Percentiles rank a stretch among this genome's conserved stretches.
These are phyloP conservation scores for Apophysomyces elegans DNA, from an alignment of 371 early-diverging fungal genomes.

Conservation along the genomic window DNA sequence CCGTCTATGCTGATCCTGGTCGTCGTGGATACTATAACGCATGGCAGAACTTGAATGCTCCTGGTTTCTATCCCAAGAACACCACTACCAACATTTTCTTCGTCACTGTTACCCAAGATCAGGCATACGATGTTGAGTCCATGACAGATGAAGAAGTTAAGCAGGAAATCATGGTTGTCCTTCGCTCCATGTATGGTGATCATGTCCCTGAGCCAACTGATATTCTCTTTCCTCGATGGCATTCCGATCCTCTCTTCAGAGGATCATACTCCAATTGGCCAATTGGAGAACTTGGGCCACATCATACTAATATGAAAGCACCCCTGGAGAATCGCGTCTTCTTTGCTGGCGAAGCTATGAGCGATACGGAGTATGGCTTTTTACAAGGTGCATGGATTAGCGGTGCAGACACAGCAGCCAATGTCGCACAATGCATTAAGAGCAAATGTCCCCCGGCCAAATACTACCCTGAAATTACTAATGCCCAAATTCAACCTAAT, in stretches of 20 bases:
- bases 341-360: constrained; percentile 54
- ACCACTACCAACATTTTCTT: constrained; percentile 38
- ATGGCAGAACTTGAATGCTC: constrained; percentile 42
- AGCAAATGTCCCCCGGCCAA: constrained; percentile 29
- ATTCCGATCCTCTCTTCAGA: constrained; percentile 37
- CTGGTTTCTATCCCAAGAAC: constrained; percentile 32
- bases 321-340: constrained; percentile 42
- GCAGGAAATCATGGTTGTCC: constrained; percentile 35
- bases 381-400: constrained; percentile 52
- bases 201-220: constrained; percentile 38
- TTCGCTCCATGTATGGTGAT: constrained; percentile 38
- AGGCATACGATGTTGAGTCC: constrained; percentile 28
- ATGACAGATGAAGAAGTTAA: constrained; percentile 35
- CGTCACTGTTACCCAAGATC: constrained; percentile 38
- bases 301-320: constrained; percentile 51
- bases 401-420: constrained; percentile 33
- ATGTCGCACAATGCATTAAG: constrained; percentile 33
- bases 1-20: constrained; percentile 45
- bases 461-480: constrained; percentile 39
- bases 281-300: constrained; percentile 47
- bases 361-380: constrained; percentile 43
- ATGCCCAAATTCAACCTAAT: constrained; percentile 23
- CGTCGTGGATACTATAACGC: constrained; percentile 38
- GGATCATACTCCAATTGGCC: constrained; percentile 52
- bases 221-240: constrained; percentile 41